Evolutionary conservation across 2,329 filamentous ascomycete genomes (phyloP).

Genomic region (Ascochyta viciae-villosae): DNA sequence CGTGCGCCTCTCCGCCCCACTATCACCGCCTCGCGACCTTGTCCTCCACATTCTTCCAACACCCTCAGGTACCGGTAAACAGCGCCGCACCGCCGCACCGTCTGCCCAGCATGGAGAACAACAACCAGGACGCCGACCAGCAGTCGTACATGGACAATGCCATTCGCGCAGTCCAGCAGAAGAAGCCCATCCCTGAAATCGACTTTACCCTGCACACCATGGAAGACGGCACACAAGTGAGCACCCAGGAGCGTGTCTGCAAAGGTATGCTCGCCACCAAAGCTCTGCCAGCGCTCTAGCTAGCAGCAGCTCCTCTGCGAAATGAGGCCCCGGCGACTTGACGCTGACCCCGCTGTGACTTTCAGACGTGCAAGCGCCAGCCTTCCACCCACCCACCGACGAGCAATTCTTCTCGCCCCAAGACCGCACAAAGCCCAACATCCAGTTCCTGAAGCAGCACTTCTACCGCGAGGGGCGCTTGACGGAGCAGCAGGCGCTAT

Average conservation of each 20-base stretch:
- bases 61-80: slow-evolving; percentile 32
- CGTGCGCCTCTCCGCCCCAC: slow-evolving; percentile 38
- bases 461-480: slow-evolving; percentile 97
- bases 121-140: slow-evolving; percentile 46
- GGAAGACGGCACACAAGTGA: slow-evolving; percentile 96
- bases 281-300: slow-evolving; percentile 6
- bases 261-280: slow-evolving; percentile 73
- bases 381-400: slow-evolving; percentile 89
- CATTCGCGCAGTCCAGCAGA: slow-evolving; percentile 88
- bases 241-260: slow-evolving; percentile 93
- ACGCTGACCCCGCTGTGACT: slow-evolving; percentile 34
- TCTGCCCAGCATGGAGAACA: slow-evolving; percentile 46
- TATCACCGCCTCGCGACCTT: slow-evolving; percentile 39
- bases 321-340: slow-evolving; percentile 25
- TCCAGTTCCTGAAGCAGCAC: slow-evolving; percentile 95
- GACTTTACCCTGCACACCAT: slow-evolving; percentile 98
- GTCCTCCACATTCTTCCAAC: slow-evolving; percentile 33
- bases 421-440: slow-evolving; percentile 85
- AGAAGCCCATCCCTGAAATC: slow-evolving; percentile 95
- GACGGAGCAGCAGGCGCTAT: slow-evolving; percentile 96
- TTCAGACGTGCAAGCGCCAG: slow-evolving; percentile 94
- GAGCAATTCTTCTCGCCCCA: slow-evolving; percentile 93
- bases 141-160: slow-evolving; percentile 76
- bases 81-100: slow-evolving; percentile 9
- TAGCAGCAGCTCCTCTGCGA: neutral